Conservation (phyloP, 306 rosid species). For the Quillaja saponaria region DNA sequence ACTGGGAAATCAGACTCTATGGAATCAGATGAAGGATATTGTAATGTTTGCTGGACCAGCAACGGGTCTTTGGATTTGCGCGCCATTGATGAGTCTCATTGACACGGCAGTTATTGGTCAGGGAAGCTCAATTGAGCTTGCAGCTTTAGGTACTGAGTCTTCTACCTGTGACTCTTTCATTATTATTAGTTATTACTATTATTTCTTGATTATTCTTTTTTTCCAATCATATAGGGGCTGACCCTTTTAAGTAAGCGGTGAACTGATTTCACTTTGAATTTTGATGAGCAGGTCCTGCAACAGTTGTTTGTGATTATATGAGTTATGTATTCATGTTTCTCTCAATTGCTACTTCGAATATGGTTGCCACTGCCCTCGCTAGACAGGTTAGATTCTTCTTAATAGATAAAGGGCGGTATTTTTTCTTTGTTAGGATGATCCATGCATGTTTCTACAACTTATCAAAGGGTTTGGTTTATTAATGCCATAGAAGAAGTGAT, state of each 20-base stretch:
- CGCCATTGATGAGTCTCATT: slow-evolving; percentile 87
- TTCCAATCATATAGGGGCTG: not conserved
- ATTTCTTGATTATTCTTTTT: no score
- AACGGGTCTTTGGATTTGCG: slow-evolving; percentile 78
- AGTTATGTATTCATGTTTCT: slow-evolving; percentile 89
- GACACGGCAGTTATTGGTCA: slow-evolving; percentile 84
- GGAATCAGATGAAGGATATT: slow-evolving; percentile 76
- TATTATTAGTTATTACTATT: no score
- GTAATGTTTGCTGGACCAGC: slow-evolving; percentile 73
- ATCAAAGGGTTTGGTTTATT: slow-evolving; percentile 10
- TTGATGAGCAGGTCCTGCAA: slow-evolving; percentile 67
- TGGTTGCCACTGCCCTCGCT: slow-evolving; percentile 93
- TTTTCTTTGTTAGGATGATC: not conserved
- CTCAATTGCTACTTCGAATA: slow-evolving; percentile 85
- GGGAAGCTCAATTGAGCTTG: slow-evolving; percentile 90
- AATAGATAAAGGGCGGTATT: not conserved
- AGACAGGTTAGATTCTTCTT: slow-evolving; percentile 50
- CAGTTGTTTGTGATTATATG: slow-evolving; percentile 79
- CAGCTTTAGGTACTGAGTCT: slow-evolving; percentile 67
- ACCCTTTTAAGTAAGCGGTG: not conserved
- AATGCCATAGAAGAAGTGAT: no score
- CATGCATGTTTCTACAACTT: not conserved
- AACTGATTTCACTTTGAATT: slow-evolving; percentile 8
- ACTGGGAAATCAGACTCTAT: slow-evolving; percentile 47
- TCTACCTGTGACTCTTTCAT: not conserved